phyloP scores from a whole-genome alignment of 1,284 basidiomycete species.

The Inonotus hispidus region DNA sequence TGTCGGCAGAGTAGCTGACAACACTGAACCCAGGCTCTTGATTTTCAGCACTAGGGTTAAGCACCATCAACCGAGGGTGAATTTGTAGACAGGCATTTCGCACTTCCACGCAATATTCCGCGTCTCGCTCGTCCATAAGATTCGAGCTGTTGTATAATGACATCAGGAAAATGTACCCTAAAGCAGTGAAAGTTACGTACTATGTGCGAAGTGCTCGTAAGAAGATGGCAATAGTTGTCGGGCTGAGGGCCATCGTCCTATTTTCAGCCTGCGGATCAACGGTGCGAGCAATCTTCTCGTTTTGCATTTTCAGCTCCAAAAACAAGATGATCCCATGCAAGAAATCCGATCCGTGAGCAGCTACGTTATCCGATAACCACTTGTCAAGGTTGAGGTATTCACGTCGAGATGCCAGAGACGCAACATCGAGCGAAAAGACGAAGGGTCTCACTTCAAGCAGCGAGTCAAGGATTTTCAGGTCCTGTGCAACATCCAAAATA shows the following conservation, averaged over 20 bases:
- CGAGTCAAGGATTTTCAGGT: constrained; percentile 89
- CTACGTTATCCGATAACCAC: constrained; percentile 89
- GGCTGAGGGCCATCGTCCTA: constrained; percentile 77
- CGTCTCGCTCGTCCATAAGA: constrained; percentile 70
- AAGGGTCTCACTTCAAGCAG: constrained; percentile 86
- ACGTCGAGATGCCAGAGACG: constrained; percentile 85
- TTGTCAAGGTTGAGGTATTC: constrained; percentile 96
- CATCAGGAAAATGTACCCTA: constrained; percentile 1
- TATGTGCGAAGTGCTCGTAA: constrained; percentile 80
- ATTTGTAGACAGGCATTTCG: constrained; percentile 93
- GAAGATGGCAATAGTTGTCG: constrained; percentile 88
- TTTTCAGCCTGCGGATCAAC: constrained; percentile 77
- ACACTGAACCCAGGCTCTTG: constrained; percentile 91
- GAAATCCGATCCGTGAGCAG: constrained; percentile 78
- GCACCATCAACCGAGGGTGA: constrained; percentile 93
- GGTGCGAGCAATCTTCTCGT: constrained; percentile 73
- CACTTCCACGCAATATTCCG: constrained; percentile 87
- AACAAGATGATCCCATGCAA: constrained; percentile 84
- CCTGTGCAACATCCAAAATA: constrained; percentile 93
- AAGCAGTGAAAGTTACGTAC: constrained; percentile 37
- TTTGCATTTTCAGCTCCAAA: constrained; percentile 87
- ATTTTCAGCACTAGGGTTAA: constrained; percentile 78
- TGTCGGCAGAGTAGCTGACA: constrained; percentile 82
- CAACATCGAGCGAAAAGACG: constrained; percentile 87
- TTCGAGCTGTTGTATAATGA: constrained; percentile 40